Evolutionary conservation across 306 rosid species (phyloP).

Genomic region (Sechiopsis laciniata): DNA sequence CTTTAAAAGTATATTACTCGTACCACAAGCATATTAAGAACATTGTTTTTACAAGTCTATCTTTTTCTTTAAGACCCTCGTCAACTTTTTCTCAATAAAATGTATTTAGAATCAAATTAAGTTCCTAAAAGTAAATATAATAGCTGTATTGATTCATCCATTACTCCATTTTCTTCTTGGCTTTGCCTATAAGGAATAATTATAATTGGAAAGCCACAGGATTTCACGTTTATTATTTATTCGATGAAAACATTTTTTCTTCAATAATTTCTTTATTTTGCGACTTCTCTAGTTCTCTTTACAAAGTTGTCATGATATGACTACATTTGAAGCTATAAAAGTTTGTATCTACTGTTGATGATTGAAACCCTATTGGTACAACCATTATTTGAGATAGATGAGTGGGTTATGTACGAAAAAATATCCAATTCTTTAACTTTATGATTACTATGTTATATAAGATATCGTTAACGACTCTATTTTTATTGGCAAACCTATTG

Average conservation of each 20-base stretch:
- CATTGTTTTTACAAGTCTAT: not conserved
- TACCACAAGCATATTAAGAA: not conserved
- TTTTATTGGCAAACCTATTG: too few species aligned
- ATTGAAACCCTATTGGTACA: not conserved
- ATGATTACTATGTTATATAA: too few species aligned
- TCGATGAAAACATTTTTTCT: not conserved
- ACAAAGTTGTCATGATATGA: not conserved
- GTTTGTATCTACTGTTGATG: not conserved
- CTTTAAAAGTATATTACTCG: not conserved
- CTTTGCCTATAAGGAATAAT: slow-evolving; percentile 11
- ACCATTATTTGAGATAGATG: not conserved
- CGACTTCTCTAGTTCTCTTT: not conserved
- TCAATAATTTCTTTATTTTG: not conserved
- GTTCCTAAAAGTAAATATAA: slow-evolving; percentile 10
- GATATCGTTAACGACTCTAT: too few species aligned
- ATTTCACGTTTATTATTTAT: slow-evolving; percentile 15
- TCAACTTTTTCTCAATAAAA: not conserved
- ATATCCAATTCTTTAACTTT: too few species aligned
- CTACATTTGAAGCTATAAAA: not conserved
- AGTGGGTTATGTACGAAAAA: too few species aligned
- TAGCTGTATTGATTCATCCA: slow-evolving; percentile 22
- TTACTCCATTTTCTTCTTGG: not conserved
- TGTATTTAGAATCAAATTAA: slow-evolving; percentile 12
- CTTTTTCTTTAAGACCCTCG: not conserved
- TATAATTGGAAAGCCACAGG: slow-evolving; percentile 18